Percentiles rank a stretch among this genome's conserved stretches.
Evolutionary conservation across 495 filamentous ascomycete genomes (phyloP).

Genomic region (Aspergillus steynii): DNA sequence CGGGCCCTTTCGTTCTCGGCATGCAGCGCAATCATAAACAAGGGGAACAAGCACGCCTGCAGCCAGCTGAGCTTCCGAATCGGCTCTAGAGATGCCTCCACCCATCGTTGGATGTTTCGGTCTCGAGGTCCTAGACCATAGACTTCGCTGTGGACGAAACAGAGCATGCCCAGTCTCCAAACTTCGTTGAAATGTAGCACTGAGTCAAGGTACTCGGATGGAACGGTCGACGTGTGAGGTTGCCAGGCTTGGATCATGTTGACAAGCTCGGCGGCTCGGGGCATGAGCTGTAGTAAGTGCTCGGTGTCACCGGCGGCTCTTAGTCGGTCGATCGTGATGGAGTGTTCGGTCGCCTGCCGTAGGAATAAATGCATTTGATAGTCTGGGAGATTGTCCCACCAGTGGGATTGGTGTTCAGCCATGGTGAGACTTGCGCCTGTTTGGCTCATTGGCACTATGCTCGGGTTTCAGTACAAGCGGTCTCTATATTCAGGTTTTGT

Average conservation of each 20-base stretch:
- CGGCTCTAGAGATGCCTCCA: conserved; percentile 1
- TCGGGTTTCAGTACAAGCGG: too few relatives aligned
- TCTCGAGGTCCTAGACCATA: conserved; percentile 1
- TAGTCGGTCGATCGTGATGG: too few relatives aligned
- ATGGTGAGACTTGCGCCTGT: too few relatives aligned
- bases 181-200: conserved; percentile 3
- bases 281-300: too few relatives aligned
- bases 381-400: too few relatives aligned
- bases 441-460: too few relatives aligned
- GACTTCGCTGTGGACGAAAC: conserved; percentile 10
- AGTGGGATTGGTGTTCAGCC: too few relatives aligned
- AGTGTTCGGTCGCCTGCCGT: too few relatives aligned
- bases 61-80: conserved; percentile 7
- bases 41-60: conserved; percentile 10
- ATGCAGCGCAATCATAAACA: conserved; percentile 16
- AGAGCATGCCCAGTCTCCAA: conserved; percentile 14
- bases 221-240: conserved; percentile 1
- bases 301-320: too few relatives aligned
- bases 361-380: too few relatives aligned
- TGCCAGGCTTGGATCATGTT: conserved; percentile 8
- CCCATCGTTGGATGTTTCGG: conserved; percentile 1
- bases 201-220: conserved; percentile 3
- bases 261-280: too few relatives aligned
- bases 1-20: neutral
- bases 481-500: too few relatives aligned